phyloP scores from a whole-genome alignment of 2,329 filamentous ascomycete genomes.

The Botrytis byssoidea region DNA sequence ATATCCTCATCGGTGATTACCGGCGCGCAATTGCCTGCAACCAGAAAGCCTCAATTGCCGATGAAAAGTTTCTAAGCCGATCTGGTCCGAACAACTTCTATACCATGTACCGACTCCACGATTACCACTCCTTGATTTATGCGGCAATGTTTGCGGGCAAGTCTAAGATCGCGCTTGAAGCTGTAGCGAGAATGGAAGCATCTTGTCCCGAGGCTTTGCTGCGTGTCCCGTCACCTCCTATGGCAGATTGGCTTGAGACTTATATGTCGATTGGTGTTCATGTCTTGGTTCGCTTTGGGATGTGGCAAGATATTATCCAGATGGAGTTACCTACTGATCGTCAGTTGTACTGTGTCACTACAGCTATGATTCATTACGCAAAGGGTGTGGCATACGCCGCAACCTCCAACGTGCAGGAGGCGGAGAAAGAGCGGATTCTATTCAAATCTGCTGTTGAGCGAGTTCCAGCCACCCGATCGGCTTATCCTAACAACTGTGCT shows the following conservation, averaged over 20 bases:
- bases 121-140: slow-evolving; percentile 75
- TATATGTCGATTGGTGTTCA: slow-evolving; percentile 68
- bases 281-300: slow-evolving; percentile 69
- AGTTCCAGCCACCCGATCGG: slow-evolving; percentile 59
- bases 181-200: slow-evolving; percentile 56
- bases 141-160: slow-evolving; percentile 75
- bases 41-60: slow-evolving; percentile 62
- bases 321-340: slow-evolving; percentile 56
- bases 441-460: slow-evolving; percentile 52
- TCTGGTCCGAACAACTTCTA: slow-evolving; percentile 70
- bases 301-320: slow-evolving; percentile 64
- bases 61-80: slow-evolving; percentile 62
- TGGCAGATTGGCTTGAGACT: slow-evolving; percentile 77
- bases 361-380: slow-evolving; percentile 66
- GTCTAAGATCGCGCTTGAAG: slow-evolving; percentile 60
- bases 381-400: slow-evolving; percentile 66
- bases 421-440: slow-evolving; percentile 48
- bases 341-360: slow-evolving; percentile 66
- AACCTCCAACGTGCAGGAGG: slow-evolving; percentile 52
- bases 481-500: slow-evolving; percentile 66
- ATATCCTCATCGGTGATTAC: slow-evolving; percentile 72
- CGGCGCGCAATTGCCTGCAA: slow-evolving; percentile 65
- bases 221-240: slow-evolving; percentile 63
- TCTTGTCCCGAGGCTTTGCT: slow-evolving; percentile 64
- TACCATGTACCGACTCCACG: slow-evolving; percentile 70